A percentile compares a stretch with the other conserved stretches of the same genome.
These are phyloP conservation scores for Hanseniaspora occidentalis DNA, from an alignment of 805 yeast species.

Conservation along the genomic window DNA sequence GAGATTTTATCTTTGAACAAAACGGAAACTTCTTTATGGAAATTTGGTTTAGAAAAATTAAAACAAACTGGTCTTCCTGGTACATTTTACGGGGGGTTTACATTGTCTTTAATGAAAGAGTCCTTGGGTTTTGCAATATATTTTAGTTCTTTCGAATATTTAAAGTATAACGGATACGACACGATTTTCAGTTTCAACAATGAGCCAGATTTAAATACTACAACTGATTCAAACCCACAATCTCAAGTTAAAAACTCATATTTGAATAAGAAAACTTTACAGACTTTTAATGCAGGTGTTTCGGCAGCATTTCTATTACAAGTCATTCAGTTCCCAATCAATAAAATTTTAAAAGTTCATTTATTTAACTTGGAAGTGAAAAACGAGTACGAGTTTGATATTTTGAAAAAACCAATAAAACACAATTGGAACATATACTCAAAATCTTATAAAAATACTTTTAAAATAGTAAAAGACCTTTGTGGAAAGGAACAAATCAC, in stretches of 20 bases:
- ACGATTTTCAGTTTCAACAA: neutral
- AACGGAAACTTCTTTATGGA: constrained; percentile 62
- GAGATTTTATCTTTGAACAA: constrained; percentile 50
- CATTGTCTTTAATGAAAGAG: constrained; percentile 69
- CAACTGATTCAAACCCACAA: constrained; percentile 29
- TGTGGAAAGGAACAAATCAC: constrained; percentile 8
- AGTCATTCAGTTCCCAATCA: constrained; percentile 71
- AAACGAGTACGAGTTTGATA: constrained; percentile 42
- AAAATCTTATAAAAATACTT: constrained; percentile 3
- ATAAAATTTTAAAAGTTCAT: constrained; percentile 70
- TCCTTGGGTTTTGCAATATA: constrained; percentile 73
- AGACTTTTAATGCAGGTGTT: constrained; percentile 75
- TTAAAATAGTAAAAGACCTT: constrained; percentile 3
- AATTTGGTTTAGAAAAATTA: constrained; percentile 56
- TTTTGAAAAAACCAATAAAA: constrained; percentile 31
- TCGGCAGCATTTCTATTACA: constrained; percentile 70
- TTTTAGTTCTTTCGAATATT: constrained; percentile 60
- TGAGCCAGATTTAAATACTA: constrained; percentile 16
- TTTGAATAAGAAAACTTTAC: constrained; percentile 35
- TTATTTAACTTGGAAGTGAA: constrained; percentile 51
- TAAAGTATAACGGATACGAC: neutral
- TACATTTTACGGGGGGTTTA: constrained; percentile 72
- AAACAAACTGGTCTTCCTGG: constrained; percentile 68
- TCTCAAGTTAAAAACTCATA: constrained; percentile 1
- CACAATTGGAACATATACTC: constrained; percentile 1